Evolutionary conservation across 2,329 filamentous ascomycete genomes (phyloP), one percentile per base, ranked within the genome.

Genomic region (Ciborinia camelliae): DNA sequence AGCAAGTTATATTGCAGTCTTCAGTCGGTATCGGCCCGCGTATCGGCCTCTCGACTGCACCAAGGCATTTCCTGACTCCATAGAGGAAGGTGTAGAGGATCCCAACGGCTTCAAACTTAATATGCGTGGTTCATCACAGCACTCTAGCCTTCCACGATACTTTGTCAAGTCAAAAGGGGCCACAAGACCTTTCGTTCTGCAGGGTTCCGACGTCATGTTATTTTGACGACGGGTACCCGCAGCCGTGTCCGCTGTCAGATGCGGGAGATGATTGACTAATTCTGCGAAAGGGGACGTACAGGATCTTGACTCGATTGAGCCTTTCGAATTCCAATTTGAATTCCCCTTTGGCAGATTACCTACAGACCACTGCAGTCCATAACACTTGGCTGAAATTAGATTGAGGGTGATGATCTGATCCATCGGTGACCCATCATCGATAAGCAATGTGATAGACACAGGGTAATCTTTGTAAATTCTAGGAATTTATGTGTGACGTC

Each of bases 181-280:
- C 65, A 69, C 65, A 70, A 68, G 65, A 65, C 61, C 62, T 60
- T 39, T 39, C 32, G 45, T 54, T 66, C 67, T 73, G 71, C 71
- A 72, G 68, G 71, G 69, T 59, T 67, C 69, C 71, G 70, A 70
- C 65, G 67, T 72, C 70, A 73, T 66, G 52, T 59, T 68, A 68
- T 68, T 67, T 66, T 69, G 65, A 67, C 68, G 63, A 68, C 69
- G 68, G 70, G 30, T 69, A 66, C 68, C 65, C 63, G 61, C 47
- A 66, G 64, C 39, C 65, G 60, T 69, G 67, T 71, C 71, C 71
- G 69, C 68, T 69, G 70, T 62, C 68, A 69, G 52, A 66, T 70
- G 69, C 64, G 37, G 51, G 61, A 58, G 51, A 47, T 28, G 28
- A 57, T 63, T 63, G 39, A 63, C 20, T 63, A 66, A 47, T 62